These are phyloP conservation scores for Ceratocystis eucalypticola DNA, from an alignment of 2,329 filamentous ascomycete genomes.

Conservation along the genomic window DNA sequence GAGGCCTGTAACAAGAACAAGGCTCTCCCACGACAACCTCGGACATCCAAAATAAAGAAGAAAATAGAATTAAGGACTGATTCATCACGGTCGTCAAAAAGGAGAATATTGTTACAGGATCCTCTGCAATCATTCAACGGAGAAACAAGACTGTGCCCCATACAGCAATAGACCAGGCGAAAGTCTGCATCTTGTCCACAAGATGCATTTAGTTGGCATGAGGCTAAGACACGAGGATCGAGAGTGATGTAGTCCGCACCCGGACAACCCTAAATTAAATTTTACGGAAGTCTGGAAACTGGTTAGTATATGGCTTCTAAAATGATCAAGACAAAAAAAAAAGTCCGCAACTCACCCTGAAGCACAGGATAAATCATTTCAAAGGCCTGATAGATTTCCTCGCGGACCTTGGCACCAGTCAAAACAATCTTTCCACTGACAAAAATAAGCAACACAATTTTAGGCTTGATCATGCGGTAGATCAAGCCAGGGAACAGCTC, in stretches of 20 bases:
- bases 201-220: too few species aligned
- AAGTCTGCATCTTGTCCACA: background rate
- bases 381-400: slow-evolving; percentile 95
- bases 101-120: slow-evolving; percentile 9
- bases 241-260: background rate
- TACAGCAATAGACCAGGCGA: background rate
- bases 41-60: slow-evolving; percentile 7
- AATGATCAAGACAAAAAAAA: background rate
- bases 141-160: background rate
- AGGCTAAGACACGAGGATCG: background rate
- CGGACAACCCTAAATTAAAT: slow-evolving; percentile 28
- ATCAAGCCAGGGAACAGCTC: slow-evolving; percentile 98
- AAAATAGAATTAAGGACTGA: background rate
- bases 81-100: slow-evolving; percentile 17
- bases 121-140: background rate
- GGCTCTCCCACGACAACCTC: background rate
- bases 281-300: slow-evolving; percentile 43
- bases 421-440: slow-evolving; percentile 94
- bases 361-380: slow-evolving; percentile 96
- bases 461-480: slow-evolving; percentile 99
- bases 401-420: slow-evolving; percentile 91
- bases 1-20: slow-evolving; percentile 3
- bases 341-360: slow-evolving; percentile 47
- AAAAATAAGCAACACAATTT: slow-evolving; percentile 85
- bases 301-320: slow-evolving; percentile 18